Base-by-base conservation (phyloP, 495 filamentous ascomycete genomes). In the Polyplosphaeria fusca region DNA sequence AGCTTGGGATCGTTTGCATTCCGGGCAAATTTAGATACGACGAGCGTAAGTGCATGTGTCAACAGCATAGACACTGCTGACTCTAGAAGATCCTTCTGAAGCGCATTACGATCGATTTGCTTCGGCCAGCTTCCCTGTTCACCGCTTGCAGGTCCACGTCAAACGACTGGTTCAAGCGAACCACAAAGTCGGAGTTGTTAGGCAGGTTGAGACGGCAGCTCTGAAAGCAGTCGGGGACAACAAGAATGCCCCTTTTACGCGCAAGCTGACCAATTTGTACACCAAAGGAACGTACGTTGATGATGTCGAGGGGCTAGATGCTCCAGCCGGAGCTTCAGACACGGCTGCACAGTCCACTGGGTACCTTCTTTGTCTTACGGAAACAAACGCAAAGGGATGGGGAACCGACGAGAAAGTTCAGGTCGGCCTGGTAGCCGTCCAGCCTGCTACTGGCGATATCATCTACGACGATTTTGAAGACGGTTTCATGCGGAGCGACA, bases 211-310 rank as follows among this genome's bases (percentile, higher is more conserved):
- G 71, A 99, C 93, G 0, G 93, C 93, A n/a, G 93, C 93, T 0
- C 74, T 99, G 53, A 99, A 99, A 68, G 94, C 94, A 30, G 93
- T 84, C 5, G 94, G 93, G 4, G 91, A 96, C 70, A 99, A 99
- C 69, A 81, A 88, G 51, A 96, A 95, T 67, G 82, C 88, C 0
- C 91, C 93, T 0, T 99, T 99, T 63, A 83, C 86, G 16, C 85
- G 93, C 37, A 93, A 94, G 64, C 81, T 99, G 61, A 96, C 93
- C 9, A 96, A 96, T 70, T 74, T 99, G 9, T 99, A 97, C 72
- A 99, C 93, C 5, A 99, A 99, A 71, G 93, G 90, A 23, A 99
- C 93, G 0, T 99, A 99, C 60, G 86, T 99, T 45, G 93, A 99
- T 67, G 93, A 99, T 70, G 77, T 86, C 7, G 92, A 96, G 55